phyloP scores from a whole-genome alignment of 768 basidiomycete species.

The Podaxis mareebaensis region DNA sequence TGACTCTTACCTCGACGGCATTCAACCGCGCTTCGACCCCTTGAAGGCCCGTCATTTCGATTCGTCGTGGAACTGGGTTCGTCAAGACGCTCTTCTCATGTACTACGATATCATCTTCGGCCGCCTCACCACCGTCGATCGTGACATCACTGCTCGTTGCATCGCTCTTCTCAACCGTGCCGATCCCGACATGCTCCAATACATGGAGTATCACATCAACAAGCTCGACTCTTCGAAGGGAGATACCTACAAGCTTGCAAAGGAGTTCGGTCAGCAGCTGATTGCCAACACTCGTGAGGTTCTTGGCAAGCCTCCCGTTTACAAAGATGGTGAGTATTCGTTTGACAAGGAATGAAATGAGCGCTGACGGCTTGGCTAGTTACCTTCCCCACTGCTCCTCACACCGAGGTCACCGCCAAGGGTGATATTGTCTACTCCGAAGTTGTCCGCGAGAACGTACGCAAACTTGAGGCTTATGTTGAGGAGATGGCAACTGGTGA shows the following conservation, averaged over 20 bases:
- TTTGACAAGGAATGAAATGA: slow-evolving; percentile 1
- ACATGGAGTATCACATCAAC: slow-evolving; percentile 96
- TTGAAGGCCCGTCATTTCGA: slow-evolving; percentile 98
- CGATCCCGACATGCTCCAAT: slow-evolving; percentile 85
- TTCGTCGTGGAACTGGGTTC: slow-evolving; percentile 99
- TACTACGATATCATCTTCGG: slow-evolving; percentile 99
- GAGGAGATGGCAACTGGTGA: slow-evolving; percentile 98
- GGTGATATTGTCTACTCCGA: slow-evolving; percentile 96
- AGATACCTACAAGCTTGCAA: slow-evolving; percentile 92
- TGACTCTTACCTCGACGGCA: slow-evolving; percentile 90
- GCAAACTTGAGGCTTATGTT: slow-evolving; percentile 97
- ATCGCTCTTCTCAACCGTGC: slow-evolving; percentile 98
- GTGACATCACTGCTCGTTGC: slow-evolving; percentile 95
- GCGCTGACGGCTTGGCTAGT: slow-evolving; percentile 45
- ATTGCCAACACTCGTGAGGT: slow-evolving; percentile 92
- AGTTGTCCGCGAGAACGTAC: slow-evolving; percentile 92
- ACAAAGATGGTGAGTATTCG: slow-evolving; percentile 84
- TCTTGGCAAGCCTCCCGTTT: slow-evolving; percentile 80
- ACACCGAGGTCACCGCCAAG: slow-evolving; percentile 89
- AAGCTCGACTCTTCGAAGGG: slow-evolving; percentile 78
- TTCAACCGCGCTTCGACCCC: slow-evolving; percentile 92
- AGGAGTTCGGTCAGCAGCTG: slow-evolving; percentile 94
- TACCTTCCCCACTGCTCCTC: slow-evolving; percentile 97
- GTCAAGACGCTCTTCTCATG: slow-evolving; percentile 95
- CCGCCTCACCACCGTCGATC: slow-evolving; percentile 89